These are phyloP conservation scores for Fusarium concolor DNA, from an alignment of 2,329 filamentous ascomycete species.

Conservation along the genomic window DNA sequence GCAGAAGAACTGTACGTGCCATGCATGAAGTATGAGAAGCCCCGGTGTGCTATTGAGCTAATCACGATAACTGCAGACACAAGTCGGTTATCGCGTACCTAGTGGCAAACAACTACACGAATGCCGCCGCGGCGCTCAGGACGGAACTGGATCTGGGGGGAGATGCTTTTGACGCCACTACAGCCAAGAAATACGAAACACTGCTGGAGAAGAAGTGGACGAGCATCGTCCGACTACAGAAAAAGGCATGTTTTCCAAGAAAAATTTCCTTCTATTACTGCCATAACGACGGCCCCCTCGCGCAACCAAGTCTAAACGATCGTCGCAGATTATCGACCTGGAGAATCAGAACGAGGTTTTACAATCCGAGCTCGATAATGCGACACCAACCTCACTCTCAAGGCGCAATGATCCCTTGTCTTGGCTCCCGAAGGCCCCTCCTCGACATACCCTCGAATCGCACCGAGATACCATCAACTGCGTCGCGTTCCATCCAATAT, in stretches of 20 bases:
- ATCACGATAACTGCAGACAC: background rate
- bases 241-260: constrained; percentile 72
- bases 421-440: constrained; percentile 85
- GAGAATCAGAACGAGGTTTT: constrained; percentile 78
- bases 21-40: background rate
- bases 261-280: no score
- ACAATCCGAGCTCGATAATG: constrained; percentile 85
- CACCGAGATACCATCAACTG: constrained; percentile 88
- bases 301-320: background rate
- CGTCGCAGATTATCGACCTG: constrained; percentile 85
- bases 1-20: background rate
- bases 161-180: constrained; percentile 79
- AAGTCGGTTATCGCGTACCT: background rate
- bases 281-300: no score
- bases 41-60: background rate
- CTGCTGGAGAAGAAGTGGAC: constrained; percentile 99
- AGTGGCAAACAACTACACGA: background rate
- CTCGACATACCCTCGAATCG: constrained; percentile 83
- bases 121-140: constrained; percentile 52
- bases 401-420: constrained; percentile 78
- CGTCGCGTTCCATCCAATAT: constrained; percentile 91
- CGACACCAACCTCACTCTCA: constrained; percentile 79
- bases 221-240: constrained; percentile 90
- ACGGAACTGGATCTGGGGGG: constrained; percentile 80
- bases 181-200: constrained; percentile 92